Percentiles rank a stretch among this genome's conserved stretches.
Conservation (phyloP, 73 alveolate species). For the Loxodes magnus region DNA sequence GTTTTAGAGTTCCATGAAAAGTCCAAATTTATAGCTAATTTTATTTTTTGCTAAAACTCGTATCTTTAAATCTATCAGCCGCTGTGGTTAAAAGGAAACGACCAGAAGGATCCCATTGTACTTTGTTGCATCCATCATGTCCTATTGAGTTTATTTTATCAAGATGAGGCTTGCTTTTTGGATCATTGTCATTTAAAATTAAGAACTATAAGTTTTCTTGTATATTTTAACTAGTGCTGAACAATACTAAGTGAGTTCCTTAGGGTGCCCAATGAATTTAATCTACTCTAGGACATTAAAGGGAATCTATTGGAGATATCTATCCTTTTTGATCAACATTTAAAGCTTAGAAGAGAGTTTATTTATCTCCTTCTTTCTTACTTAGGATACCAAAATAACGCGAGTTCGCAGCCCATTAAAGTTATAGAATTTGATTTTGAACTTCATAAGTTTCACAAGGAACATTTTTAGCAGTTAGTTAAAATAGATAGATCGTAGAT, state of each 20-base stretch:
- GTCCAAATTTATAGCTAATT: neutral
- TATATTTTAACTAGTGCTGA: neutral
- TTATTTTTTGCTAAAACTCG: neutral
- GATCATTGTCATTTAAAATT: neutral
- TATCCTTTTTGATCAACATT: too few relatives aligned
- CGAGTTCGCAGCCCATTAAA: too few relatives aligned
- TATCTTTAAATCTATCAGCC: neutral
- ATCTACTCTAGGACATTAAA: too few relatives aligned
- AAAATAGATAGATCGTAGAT: too few relatives aligned
- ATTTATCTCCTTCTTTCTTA: too few relatives aligned
- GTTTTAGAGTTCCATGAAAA: neutral
- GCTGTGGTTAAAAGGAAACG: neutral
- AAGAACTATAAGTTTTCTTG: neutral
- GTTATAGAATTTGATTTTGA: too few relatives aligned
- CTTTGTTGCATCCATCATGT: neutral
- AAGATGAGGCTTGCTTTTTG: too few relatives aligned
- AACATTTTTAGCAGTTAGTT: too few relatives aligned
- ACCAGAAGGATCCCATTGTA: conserved; percentile 15
- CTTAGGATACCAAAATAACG: too few relatives aligned
- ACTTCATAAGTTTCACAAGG: too few relatives aligned
- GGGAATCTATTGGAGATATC: too few relatives aligned
- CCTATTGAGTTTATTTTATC: neutral
- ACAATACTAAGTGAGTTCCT: conserved; percentile 6
- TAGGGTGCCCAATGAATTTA: conserved; percentile 12
- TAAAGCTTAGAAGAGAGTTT: too few relatives aligned